Percentiles rank a stretch among this genome's conserved stretches.
Conservation (phyloP, 768 basidiomycete species). For the Chalciporus pseudorubinellus region DNA sequence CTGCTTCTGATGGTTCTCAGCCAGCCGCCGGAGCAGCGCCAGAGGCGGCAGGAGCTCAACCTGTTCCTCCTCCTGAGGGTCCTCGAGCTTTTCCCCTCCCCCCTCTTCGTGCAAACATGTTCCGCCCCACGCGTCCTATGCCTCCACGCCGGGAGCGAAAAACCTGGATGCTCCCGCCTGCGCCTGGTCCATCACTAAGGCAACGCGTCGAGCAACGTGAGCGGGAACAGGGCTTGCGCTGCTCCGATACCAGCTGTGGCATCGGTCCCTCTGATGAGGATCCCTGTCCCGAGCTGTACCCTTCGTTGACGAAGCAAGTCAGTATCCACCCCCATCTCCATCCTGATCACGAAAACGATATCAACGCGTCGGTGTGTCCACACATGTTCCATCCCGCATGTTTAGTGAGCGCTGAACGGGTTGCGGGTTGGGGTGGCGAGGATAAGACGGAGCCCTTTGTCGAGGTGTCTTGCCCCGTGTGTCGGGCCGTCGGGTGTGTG, state of each 20-base stretch:
- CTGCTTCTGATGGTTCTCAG: background rate
- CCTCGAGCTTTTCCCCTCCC: slow-evolving; percentile 16
- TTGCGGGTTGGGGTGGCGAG: slow-evolving; percentile 57
- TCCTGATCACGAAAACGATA: slow-evolving; percentile 14
- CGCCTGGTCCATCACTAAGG: slow-evolving; percentile 69
- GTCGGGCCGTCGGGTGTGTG: slow-evolving; percentile 61
- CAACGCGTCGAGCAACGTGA: slow-evolving; percentile 72
- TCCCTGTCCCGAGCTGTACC: slow-evolving; percentile 40
- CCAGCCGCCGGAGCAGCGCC: slow-evolving; percentile 9
- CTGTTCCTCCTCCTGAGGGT: slow-evolving; percentile 2
- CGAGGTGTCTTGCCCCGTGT: slow-evolving; percentile 75
- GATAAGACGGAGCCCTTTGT: slow-evolving; percentile 41
- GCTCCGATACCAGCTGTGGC: slow-evolving; percentile 70
- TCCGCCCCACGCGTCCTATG: slow-evolving; percentile 23
- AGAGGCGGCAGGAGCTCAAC: slow-evolving; percentile 7
- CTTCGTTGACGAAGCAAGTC: slow-evolving; percentile 18
- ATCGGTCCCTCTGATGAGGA: slow-evolving; percentile 75
- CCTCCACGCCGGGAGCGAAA: slow-evolving; percentile 37
- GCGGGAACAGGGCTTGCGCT: slow-evolving; percentile 68
- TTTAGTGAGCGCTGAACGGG: slow-evolving; percentile 65
- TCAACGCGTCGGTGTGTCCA: slow-evolving; percentile 41
- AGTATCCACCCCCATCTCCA: slow-evolving; percentile 21
- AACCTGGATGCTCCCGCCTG: slow-evolving; percentile 56
- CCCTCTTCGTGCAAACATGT: slow-evolving; percentile 21
- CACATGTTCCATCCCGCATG: slow-evolving; percentile 75